A percentile compares a stretch with the other conserved stretches of the same genome.
phyloP scores from a whole-genome alignment of 1,139 yeast species.

The Pichia terricola region DNA sequence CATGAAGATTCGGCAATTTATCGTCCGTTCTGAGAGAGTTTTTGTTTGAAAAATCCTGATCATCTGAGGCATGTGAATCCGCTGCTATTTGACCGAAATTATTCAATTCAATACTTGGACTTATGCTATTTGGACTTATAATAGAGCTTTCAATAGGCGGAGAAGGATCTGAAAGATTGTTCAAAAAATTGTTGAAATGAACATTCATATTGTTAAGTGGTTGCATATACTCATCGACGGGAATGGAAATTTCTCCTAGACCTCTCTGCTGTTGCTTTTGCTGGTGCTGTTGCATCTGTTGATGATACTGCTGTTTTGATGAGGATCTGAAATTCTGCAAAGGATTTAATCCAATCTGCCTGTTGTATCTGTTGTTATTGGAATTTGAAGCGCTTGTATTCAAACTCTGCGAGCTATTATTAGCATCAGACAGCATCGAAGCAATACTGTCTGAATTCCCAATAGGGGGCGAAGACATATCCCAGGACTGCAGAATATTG shows the following conservation, averaged over 20 bases:
- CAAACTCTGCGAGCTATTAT: background rate
- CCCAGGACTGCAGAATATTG: conserved; percentile 19
- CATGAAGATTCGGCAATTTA: background rate
- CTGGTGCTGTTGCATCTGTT: conserved; percentile 4
- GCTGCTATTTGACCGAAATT: too few relatives aligned
- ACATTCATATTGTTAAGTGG: conserved; percentile 26
- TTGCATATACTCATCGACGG: conserved; percentile 34
- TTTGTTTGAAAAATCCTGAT: too few relatives aligned
- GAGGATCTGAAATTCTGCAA: conserved; percentile 22
- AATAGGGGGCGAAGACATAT: conserved; percentile 21
- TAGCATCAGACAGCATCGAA: conserved; percentile 15
- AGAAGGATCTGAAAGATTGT: conserved; percentile 12
- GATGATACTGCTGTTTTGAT: conserved; percentile 5
- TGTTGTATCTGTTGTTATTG: conserved; percentile 1
- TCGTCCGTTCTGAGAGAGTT: background rate
- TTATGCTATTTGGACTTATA: conserved; percentile 7
- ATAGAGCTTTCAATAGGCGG: conserved; percentile 3
- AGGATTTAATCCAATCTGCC: conserved; percentile 26
- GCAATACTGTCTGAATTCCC: conserved; percentile 16
- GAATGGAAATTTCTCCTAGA: conserved; percentile 36
- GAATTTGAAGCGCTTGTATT: background rate
- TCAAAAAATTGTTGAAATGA: conserved; percentile 24
- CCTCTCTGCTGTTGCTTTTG: conserved; percentile 17
- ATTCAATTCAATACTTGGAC: conserved; percentile 1
- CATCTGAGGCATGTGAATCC: too few relatives aligned